Percentiles rank a stretch among this genome's conserved stretches.
These are phyloP conservation scores for Globisporangium alternatum DNA, from an alignment of 352 stramenopile species.

Conservation along the genomic window DNA sequence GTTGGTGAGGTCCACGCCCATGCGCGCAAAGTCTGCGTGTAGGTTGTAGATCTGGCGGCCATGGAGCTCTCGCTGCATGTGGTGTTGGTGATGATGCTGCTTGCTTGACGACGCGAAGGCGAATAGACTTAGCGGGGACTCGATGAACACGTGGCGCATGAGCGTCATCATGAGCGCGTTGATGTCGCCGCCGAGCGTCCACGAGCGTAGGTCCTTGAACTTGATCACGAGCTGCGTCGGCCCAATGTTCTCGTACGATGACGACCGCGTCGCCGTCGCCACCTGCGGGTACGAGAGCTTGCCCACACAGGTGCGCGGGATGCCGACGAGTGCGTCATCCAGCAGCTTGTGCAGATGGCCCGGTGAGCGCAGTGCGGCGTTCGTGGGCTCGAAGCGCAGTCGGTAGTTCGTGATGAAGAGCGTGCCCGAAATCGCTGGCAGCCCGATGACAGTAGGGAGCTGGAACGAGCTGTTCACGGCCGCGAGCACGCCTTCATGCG, in stretches of 20 bases:
- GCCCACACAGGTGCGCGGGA: slow-evolving; percentile 56
- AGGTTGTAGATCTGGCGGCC: slow-evolving; percentile 69
- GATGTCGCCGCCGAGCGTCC: slow-evolving; percentile 68
- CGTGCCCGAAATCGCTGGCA: slow-evolving; percentile 50
- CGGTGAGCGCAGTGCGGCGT: slow-evolving; percentile 29
- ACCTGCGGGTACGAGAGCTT: slow-evolving; percentile 73
- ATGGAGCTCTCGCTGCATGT: slow-evolving; percentile 21
- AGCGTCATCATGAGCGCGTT: slow-evolving; percentile 59
- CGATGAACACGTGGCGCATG: slow-evolving; percentile 68
- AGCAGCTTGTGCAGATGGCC: slow-evolving; percentile 59
- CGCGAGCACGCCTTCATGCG: slow-evolving; percentile 41
- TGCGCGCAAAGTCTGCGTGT: slow-evolving; percentile 61
- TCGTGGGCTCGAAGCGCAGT: slow-evolving; percentile 69
- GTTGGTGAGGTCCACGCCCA: slow-evolving; percentile 52
- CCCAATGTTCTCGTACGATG: slow-evolving; percentile 25
- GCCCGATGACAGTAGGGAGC: slow-evolving; percentile 39
- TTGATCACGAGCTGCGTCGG: slow-evolving; percentile 70
- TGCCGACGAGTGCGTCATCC: slow-evolving; percentile 54
- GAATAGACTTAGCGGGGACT: slow-evolving; percentile 69
- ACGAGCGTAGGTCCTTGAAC: slow-evolving; percentile 76
- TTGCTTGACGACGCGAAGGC: slow-evolving; percentile 43
- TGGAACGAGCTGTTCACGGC: slow-evolving; percentile 48
- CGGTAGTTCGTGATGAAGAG: slow-evolving; percentile 69
- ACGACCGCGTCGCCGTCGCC: slow-evolving; percentile 24
- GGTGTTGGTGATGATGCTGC: slow-evolving; percentile 11